Conservation (phyloP, 2,329 filamentous ascomycete species). For the Botrytis pseudocinerea region DNA sequence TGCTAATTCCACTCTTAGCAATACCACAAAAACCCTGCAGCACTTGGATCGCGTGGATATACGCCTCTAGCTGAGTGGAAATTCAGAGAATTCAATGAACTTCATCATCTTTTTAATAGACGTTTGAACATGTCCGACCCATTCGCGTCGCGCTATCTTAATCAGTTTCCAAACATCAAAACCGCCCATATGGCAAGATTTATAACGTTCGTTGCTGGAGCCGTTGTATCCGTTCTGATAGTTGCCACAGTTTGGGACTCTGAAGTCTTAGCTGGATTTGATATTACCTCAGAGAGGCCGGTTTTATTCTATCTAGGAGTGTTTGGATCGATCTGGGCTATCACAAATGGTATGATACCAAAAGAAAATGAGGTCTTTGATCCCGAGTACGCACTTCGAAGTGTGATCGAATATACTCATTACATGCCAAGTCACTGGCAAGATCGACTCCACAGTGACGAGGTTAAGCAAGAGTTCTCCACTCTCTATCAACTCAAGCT, state of each 20-base stretch:
- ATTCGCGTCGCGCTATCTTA: conserved; percentile 86
- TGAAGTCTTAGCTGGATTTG: conserved; percentile 87
- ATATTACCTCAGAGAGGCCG: conserved; percentile 84
- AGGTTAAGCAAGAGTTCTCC: conserved; percentile 88
- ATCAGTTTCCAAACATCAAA: conserved; percentile 96
- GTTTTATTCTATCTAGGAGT: conserved; percentile 88
- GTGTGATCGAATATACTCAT: conserved; percentile 90
- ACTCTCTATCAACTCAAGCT: conserved; percentile 89
- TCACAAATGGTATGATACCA: conserved; percentile 78
- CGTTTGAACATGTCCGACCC: conserved; percentile 93
- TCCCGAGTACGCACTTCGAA: conserved; percentile 82
- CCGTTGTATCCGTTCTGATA: conserved; percentile 81
- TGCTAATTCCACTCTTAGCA: conserved; percentile 56
- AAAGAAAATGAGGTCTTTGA: conserved; percentile 90
- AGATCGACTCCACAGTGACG: conserved; percentile 85
- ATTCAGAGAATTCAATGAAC: conserved; percentile 96
- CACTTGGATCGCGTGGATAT: conserved; percentile 85
- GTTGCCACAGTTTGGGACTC: conserved; percentile 84
- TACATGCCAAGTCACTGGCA: conserved; percentile 91
- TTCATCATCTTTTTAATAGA: conserved; percentile 87
- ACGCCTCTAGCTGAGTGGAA: conserved; percentile 97
- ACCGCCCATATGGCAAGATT: conserved; percentile 82
- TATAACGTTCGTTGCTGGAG: conserved; percentile 82
- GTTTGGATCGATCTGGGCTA: conserved; percentile 79
- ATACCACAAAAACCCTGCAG: conserved; percentile 89